Percentiles rank a stretch among this genome's conserved stretches.
Conservation (phyloP, 768 basidiomycete genomes). For the Sarcodon sp. region DNA sequence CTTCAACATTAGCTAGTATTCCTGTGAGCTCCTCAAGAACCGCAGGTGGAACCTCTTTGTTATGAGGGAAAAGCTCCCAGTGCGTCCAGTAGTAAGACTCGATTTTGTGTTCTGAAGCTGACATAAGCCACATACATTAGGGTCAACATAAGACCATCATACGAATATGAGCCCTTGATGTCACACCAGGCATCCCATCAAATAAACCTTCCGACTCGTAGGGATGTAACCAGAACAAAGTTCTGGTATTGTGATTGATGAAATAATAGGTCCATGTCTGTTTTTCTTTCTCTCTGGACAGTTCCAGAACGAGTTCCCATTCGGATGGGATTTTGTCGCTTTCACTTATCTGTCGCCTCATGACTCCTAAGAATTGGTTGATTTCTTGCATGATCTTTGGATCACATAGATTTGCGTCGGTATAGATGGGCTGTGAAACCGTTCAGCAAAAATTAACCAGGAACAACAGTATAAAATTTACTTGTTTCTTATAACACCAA, state of each 20-base stretch:
- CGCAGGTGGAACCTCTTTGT: background rate
- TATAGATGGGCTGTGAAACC: background rate
- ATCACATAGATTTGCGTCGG: constrained; percentile 1
- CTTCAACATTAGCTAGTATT: constrained; percentile 21
- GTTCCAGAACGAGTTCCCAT: constrained; percentile 4
- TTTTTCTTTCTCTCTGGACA: background rate
- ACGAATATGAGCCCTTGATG: constrained; percentile 7
- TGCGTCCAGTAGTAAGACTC: constrained; percentile 15
- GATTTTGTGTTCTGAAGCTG: constrained; percentile 7
- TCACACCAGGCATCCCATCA: constrained; percentile 7
- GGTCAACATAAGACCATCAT: background rate
- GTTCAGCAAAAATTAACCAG: background rate
- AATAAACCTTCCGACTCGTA: constrained; percentile 21
- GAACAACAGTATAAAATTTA: background rate
- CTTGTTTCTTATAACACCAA: background rate
- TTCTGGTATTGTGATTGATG: constrained; percentile 28
- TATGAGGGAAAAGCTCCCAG: constrained; percentile 14
- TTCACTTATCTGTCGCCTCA: background rate
- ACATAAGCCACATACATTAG: background rate
- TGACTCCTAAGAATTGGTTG: background rate
- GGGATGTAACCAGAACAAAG: constrained; percentile 40
- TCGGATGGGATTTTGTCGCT: background rate
- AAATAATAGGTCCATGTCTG: constrained; percentile 30
- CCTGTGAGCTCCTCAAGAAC: constrained; percentile 22
- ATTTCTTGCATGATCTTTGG: background rate